phyloP scores from a whole-genome alignment of 306 rosid genomes.

The Potentilla sterilis region DNA sequence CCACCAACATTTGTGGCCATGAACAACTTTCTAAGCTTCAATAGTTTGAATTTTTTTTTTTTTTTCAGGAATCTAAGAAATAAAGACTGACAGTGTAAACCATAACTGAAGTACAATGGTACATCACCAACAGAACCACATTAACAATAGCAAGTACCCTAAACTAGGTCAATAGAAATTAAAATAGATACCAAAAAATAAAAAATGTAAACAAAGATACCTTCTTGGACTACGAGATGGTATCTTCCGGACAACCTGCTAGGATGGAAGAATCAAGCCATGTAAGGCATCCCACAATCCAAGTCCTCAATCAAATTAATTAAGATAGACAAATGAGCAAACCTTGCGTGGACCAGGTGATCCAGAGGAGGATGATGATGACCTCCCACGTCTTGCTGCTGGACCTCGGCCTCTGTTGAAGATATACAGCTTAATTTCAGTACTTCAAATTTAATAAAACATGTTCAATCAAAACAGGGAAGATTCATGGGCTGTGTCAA shows the following conservation, averaged over 20 bases:
- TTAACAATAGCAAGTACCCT: background rate
- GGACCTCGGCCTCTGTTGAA: conserved; percentile 74
- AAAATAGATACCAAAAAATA: background rate
- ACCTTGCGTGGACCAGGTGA: conserved; percentile 98
- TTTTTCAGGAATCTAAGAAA: background rate
- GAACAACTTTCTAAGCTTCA: background rate
- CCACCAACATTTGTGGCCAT: background rate
- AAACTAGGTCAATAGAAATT: background rate
- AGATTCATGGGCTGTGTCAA: background rate
- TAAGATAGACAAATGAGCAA: conserved; percentile 12
- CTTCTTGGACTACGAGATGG: conserved; percentile 82
- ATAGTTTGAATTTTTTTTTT: background rate
- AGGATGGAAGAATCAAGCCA: conserved; percentile 18
- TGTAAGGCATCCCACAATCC: conserved; percentile 9
- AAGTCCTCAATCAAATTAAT: conserved; percentile 10
- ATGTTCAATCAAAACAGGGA: background rate
- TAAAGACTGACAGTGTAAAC: background rate
- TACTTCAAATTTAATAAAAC: background rate
- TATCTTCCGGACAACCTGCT: conserved; percentile 56
- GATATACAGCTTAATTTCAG: background rate
- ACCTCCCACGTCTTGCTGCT: conserved; percentile 68
- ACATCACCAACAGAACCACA: background rate
- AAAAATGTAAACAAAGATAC: conserved; percentile 29
- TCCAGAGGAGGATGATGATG: conserved; percentile 60
- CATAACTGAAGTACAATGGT: background rate